Percentiles rank a stretch among this genome's conserved stretches.
These are phyloP conservation scores for Adansonia rubrostipa DNA, from an alignment of 441 rosid species.

Conservation along the genomic window DNA sequence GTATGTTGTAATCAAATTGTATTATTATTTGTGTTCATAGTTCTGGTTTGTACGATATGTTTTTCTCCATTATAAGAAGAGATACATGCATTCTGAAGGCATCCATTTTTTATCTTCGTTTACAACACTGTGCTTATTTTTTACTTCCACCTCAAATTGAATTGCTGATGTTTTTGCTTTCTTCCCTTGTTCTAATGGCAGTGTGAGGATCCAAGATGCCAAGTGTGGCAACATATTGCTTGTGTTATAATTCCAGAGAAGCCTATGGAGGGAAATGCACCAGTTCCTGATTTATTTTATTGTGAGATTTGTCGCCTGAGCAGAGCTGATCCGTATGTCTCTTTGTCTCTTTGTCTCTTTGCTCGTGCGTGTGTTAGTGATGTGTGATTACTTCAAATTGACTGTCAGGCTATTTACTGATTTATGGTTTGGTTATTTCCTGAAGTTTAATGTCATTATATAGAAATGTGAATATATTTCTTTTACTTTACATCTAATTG, in stretches of 20 bases:
- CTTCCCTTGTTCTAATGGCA: conserved; percentile 35
- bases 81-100: background rate
- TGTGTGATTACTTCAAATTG: conserved; percentile 11
- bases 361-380: background rate
- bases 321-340: conserved; percentile 96
- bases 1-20: background rate
- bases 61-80: conserved; percentile 4
- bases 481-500: background rate
- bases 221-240: conserved; percentile 81
- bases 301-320: conserved; percentile 93
- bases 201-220: conserved; percentile 89
- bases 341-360: conserved; percentile 32
- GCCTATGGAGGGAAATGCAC: conserved; percentile 64
- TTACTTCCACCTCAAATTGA: background rate
- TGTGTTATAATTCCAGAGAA: conserved; percentile 87
- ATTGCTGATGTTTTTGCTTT: conserved; percentile 23
- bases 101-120: background rate
- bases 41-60: background rate
- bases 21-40: background rate
- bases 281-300: conserved; percentile 72
- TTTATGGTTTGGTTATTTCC: conserved; percentile 3
- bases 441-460: conserved; percentile 8
- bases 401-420: conserved; percentile 10
- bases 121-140: background rate
- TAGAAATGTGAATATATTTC: conserved; percentile 4